Evolutionary conservation across 192 early-diverging fungal genomes (phyloP).

Genomic region (Coemansia umbellata): DNA sequence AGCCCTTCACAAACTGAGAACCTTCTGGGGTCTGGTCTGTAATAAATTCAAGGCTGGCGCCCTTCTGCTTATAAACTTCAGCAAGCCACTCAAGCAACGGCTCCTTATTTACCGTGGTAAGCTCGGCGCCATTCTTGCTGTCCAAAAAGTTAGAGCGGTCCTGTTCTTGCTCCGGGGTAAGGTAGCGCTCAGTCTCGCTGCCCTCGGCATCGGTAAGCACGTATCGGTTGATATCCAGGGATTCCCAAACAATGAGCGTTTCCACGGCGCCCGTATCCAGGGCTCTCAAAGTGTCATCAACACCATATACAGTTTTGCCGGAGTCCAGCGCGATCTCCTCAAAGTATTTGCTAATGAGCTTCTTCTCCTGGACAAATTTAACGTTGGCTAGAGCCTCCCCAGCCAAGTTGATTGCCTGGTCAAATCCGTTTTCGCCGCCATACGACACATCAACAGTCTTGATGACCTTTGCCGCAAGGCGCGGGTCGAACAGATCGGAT

Average conservation of each 20-base stretch:
- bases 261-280: constrained; percentile 98
- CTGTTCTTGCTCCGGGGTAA: constrained; percentile 84
- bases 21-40: constrained; percentile 96
- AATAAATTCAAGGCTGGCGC: constrained; percentile 88
- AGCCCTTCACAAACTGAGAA: constrained; percentile 96
- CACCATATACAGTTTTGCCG: constrained; percentile 94
- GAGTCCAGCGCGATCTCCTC: constrained; percentile 96
- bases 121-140: constrained; percentile 62
- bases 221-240: constrained; percentile 77
- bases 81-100: constrained; percentile 96
- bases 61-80: constrained; percentile 96
- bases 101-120: constrained; percentile 78
- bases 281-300: constrained; percentile 94
- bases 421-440: constrained; percentile 99
- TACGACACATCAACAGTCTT: constrained; percentile 97
- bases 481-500: constrained; percentile 94
- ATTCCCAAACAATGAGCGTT: constrained; percentile 96
- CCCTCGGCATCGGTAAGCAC: constrained; percentile 73
- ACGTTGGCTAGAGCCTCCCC: constrained; percentile 90
- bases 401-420: constrained; percentile 93
- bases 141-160: constrained; percentile 69
- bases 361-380: constrained; percentile 99
- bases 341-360: constrained; percentile 93
- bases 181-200: constrained; percentile 64
- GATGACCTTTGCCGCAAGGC: constrained; percentile 83